These are phyloP conservation scores for Raphanus hybrid DNA, from an alignment of 441 rosid genomes.

Conservation along the genomic window DNA sequence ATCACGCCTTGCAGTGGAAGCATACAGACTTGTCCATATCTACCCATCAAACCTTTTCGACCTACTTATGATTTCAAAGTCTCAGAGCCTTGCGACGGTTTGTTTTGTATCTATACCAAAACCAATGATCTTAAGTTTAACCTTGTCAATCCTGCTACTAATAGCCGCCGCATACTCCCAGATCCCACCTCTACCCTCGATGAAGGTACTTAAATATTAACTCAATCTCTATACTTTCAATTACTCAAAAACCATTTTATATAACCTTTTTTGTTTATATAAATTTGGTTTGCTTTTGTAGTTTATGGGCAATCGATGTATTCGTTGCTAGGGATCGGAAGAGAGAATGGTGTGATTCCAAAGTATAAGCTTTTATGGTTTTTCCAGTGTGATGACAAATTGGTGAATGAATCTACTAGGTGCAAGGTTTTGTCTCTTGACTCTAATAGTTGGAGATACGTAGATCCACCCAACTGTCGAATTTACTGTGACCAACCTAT, in stretches of 20 bases:
- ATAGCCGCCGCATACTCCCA: not conserved
- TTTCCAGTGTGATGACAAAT: not conserved
- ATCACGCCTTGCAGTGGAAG: not conserved
- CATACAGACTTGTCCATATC: not conserved
- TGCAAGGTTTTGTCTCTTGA: conserved; percentile 19
- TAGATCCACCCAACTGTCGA: not conserved
- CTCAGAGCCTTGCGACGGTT: conserved; percentile 11
- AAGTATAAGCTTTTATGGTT: conserved; percentile 19
- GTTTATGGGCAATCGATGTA: too few relatives aligned
- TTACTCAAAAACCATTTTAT: too few relatives aligned
- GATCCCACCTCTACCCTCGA: not conserved
- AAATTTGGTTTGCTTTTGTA: too few relatives aligned
- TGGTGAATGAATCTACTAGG: not conserved
- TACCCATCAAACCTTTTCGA: not conserved
- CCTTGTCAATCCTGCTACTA: conserved; percentile 13
- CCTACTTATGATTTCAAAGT: not conserved
- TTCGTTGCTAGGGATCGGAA: conserved; percentile 19
- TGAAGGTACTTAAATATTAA: too few relatives aligned
- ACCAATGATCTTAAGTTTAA: not conserved
- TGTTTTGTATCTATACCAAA: not conserved
- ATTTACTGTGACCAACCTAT: not conserved
- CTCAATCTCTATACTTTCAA: too few relatives aligned
- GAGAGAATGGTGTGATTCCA: not conserved
- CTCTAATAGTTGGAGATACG: conserved; percentile 6
- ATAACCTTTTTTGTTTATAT: too few relatives aligned